Percentiles rank a stretch among this genome's conserved stretches.
Evolutionary conservation across 306 rosid species (phyloP).

Genomic region (Datisca glomerata): DNA sequence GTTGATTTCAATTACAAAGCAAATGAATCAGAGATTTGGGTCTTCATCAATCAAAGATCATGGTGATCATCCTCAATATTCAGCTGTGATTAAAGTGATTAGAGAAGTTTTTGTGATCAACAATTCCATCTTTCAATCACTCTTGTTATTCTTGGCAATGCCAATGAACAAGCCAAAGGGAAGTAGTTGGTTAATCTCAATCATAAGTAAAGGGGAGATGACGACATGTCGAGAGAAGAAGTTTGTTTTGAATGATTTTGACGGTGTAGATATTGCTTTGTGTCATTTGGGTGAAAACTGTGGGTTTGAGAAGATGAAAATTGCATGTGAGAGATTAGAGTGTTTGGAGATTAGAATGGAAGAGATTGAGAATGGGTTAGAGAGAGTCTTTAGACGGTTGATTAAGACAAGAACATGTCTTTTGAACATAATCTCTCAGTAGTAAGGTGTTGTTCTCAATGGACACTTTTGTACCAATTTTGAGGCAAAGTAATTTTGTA

Average conservation of each 20-base stretch:
- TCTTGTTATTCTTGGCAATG: conserved; percentile 17
- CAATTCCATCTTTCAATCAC: conserved; percentile 18
- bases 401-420: conserved; percentile 47
- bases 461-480: too few relatives aligned
- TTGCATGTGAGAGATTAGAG: conserved; percentile 20
- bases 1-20: conserved; percentile 11
- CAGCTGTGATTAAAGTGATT: conserved; percentile 19
- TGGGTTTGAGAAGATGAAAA: conserved; percentile 22
- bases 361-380: conserved; percentile 42
- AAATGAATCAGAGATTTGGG: conserved; percentile 9
- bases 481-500: too few relatives aligned
- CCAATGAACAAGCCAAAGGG: conserved; percentile 24
- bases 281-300: conserved; percentile 8
- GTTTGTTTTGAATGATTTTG: conserved; percentile 27
- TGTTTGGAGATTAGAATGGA: conserved; percentile 40
- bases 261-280: conserved; percentile 28
- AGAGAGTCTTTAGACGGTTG: conserved; percentile 38
- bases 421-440: conserved; percentile 46
- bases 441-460: too few relatives aligned
- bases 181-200: conserved; percentile 36
- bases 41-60: neutral
- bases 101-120: conserved; percentile 16
- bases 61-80: conserved; percentile 11
- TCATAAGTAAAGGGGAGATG: conserved; percentile 28
- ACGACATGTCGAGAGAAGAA: conserved; percentile 24